Evolutionary conservation across 495 filamentous ascomycete genomes (phyloP).

Genomic region (Aspergillus sclerotiicarbonarius): DNA sequence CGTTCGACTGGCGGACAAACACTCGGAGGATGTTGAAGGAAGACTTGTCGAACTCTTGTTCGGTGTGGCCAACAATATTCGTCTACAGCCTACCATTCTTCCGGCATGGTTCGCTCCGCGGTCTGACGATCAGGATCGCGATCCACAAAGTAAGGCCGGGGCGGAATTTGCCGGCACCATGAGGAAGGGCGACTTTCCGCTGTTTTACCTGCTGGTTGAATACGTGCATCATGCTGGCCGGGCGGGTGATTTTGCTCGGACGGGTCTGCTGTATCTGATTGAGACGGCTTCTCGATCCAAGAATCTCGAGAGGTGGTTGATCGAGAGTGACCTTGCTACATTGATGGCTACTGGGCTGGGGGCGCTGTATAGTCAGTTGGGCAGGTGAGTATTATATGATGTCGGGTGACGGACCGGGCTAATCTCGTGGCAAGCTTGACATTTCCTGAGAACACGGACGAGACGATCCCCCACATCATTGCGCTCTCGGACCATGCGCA

Average conservation of each 20-base stretch:
- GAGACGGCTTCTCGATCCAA: conserved; percentile 83
- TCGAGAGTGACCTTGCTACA: conserved; percentile 94
- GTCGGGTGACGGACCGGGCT: not conserved
- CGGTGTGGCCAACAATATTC: conserved; percentile 90
- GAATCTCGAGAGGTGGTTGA: conserved; percentile 87
- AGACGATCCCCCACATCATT: conserved; percentile 75
- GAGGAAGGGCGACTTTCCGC: conserved; percentile 88
- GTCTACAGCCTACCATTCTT: conserved; percentile 79
- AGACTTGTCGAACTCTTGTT: conserved; percentile 89
- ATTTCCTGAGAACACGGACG: conserved; percentile 39
- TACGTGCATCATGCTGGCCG: conserved; percentile 93
- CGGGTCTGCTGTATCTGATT: conserved; percentile 91
- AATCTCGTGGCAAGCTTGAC: conserved; percentile 31
- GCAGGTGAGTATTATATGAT: conserved; percentile 51
- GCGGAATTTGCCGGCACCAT: conserved; percentile 75
- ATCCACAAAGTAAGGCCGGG: conserved; percentile 47
- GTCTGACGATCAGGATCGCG: conserved; percentile 40
- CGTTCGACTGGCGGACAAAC: conserved; percentile 54
- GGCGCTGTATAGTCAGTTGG: conserved; percentile 94
- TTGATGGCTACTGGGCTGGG: conserved; percentile 95
- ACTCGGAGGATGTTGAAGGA: conserved; percentile 72
- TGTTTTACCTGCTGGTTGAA: conserved; percentile 93
- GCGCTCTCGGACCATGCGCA: conserved; percentile 75
- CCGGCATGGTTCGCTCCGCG: conserved; percentile 76
- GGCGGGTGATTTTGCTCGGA: conserved; percentile 95